These are phyloP conservation scores for Schizonepeta tenuifolia DNA, from an alignment of 257 asterid species.

Conservation along the genomic window DNA sequence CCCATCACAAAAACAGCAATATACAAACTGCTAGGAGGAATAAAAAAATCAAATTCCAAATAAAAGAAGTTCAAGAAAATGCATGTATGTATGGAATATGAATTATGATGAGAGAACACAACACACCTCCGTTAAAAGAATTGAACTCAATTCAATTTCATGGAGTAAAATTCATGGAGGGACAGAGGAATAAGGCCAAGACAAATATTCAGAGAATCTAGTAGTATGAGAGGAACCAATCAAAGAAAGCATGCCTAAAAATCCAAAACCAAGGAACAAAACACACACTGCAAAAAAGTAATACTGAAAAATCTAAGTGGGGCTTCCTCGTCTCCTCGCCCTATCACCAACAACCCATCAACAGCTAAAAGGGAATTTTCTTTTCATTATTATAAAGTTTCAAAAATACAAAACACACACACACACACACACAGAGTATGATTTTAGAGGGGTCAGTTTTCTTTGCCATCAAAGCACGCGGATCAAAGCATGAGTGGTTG, in stretches of 20 bases:
- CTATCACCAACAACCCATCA: constrained; percentile 58
- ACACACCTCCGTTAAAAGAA: constrained; percentile 9
- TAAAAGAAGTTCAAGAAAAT: constrained; percentile 25
- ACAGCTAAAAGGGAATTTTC: constrained; percentile 40
- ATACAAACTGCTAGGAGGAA: neutral
- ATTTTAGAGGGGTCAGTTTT: constrained; percentile 56
- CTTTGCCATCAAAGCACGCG: constrained; percentile 86
- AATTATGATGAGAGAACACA: neutral
- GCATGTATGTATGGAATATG: constrained; percentile 2
- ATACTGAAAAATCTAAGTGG: constrained; percentile 77
- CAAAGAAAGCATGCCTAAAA: constrained; percentile 72
- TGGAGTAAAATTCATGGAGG: constrained; percentile 21
- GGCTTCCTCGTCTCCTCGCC: constrained; percentile 56
- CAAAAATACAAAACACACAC: constrained; percentile 17
- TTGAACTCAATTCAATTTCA: neutral
- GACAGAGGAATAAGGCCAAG: constrained; percentile 43
- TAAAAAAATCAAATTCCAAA: constrained; percentile 2
- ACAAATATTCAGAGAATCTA: constrained; percentile 62
- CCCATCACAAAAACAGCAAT: constrained; percentile 28
- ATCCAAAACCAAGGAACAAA: constrained; percentile 85
- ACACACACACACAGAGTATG: constrained; percentile 26
- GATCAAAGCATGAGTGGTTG: constrained; percentile 84
- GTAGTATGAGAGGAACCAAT: constrained; percentile 57
- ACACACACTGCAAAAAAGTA: constrained; percentile 68
- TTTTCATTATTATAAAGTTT: neutral